phyloP scores from a whole-genome alignment of 495 filamentous ascomycete species.

The Neurospora terricola region DNA sequence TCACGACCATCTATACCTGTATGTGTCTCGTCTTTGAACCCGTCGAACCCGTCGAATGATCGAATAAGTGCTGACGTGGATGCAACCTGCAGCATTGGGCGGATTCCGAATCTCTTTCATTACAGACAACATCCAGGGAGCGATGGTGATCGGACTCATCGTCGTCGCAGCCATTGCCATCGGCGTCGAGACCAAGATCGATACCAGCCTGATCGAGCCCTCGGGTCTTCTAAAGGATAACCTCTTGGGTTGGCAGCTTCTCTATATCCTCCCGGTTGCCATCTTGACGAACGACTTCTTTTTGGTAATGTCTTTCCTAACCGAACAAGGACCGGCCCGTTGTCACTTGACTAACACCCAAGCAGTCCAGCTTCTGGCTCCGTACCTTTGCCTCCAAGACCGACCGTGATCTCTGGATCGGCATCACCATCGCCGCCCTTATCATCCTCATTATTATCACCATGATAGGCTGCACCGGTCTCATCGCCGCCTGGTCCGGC shows the following conservation, averaged over 20 bases:
- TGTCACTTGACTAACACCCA: neutral
- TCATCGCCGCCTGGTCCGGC: constrained; percentile 67
- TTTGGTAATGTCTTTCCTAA: constrained; percentile 23
- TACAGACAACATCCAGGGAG: constrained; percentile 68
- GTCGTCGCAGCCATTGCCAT: constrained; percentile 62
- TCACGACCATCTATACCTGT: constrained; percentile 75
- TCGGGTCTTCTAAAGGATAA: constrained; percentile 50
- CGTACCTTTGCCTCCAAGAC: constrained; percentile 71
- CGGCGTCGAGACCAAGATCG: constrained; percentile 58
- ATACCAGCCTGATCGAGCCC: constrained; percentile 49
- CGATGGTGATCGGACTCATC: constrained; percentile 59
- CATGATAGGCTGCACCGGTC: constrained; percentile 56
- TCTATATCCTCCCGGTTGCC: constrained; percentile 67
- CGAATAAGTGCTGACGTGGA: constrained; percentile 6
- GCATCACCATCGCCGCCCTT: constrained; percentile 52
- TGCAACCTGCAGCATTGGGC: constrained; percentile 46
- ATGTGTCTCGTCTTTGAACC: constrained; percentile 16
- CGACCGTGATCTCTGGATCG: constrained; percentile 64
- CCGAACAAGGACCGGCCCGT: neutral
- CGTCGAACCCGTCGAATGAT: neutral
- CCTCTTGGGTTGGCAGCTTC: constrained; percentile 64
- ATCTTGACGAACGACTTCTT: constrained; percentile 74
- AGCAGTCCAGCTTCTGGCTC: constrained; percentile 60
- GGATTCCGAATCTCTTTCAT: constrained; percentile 70
- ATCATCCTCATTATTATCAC: constrained; percentile 52